phyloP scores from a whole-genome alignment of 805 yeast genomes.

The Candida golubevii region DNA sequence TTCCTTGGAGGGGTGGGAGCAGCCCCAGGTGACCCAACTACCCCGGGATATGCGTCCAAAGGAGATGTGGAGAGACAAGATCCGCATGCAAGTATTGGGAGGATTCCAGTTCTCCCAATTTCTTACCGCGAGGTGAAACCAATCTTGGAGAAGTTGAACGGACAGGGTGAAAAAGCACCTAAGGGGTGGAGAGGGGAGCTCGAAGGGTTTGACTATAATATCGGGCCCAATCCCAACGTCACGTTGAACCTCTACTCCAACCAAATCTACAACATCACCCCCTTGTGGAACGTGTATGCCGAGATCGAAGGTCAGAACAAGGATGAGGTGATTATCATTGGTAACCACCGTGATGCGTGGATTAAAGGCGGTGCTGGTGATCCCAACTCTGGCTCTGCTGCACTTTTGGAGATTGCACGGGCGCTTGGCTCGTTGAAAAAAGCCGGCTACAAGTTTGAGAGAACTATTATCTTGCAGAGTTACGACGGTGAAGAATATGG shows the following conservation, averaged over 20 bases:
- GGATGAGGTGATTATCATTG: constrained; percentile 57
- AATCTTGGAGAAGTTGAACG: constrained; percentile 53
- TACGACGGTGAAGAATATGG: constrained; percentile 85
- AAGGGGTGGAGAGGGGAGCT: constrained; percentile 37
- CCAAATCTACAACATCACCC: constrained; percentile 59
- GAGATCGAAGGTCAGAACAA: constrained; percentile 49
- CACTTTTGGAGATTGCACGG: constrained; percentile 58
- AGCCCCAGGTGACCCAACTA: constrained; percentile 74
- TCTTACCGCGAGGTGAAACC: constrained; percentile 61
- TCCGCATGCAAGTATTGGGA: constrained; percentile 44
- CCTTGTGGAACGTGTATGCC: constrained; percentile 62
- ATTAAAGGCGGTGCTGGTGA: constrained; percentile 74
- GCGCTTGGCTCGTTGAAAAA: constrained; percentile 49
- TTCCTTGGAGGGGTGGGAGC: constrained; percentile 46
- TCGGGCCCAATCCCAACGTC: constrained; percentile 45
- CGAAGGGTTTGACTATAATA: constrained; percentile 42
- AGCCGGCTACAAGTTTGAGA: constrained; percentile 66
- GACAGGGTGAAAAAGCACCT: constrained; percentile 49
- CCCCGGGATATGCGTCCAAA: constrained; percentile 61
- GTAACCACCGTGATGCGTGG: constrained; percentile 83
- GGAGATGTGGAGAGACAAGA: constrained; percentile 18
- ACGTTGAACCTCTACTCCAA: constrained; percentile 53
- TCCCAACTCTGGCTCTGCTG: constrained; percentile 73
- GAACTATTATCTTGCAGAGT: constrained; percentile 65
- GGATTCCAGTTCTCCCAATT: constrained; percentile 69